Base-by-base conservation (phyloP, 371 early-diverging fungal species). In the Smittium mucronatum region DNA sequence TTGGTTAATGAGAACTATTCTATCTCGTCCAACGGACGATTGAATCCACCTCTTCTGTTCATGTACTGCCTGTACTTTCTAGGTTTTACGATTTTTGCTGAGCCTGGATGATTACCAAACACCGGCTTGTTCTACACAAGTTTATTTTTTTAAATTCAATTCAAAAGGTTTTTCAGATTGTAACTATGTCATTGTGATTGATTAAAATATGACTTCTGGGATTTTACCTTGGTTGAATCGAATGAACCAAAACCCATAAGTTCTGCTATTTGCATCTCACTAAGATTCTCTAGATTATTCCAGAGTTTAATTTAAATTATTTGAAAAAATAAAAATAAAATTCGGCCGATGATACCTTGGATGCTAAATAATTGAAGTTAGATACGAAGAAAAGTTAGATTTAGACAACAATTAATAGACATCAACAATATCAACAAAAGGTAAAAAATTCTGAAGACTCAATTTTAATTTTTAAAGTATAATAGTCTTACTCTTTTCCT, bases 31-130 rank as follows among this genome's bases (percentile, higher is more conserved):
- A 84, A 71, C 1, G 81, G 74, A 30, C 89, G 74, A 72, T 95
- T 95, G 76, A 93, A 93, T n/a, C 94, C 94, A 47, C 94, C 91
- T 58, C 88, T 83, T 58, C 95, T 82, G 76, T 95, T 95, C 96
- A 95, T 95, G 78, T 93, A 95, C 77, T 95, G 96, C 21, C 94
- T 85, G 76, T 93, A 93, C 69, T 87, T 87, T 34, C 94, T 82
- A 69, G 87, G 84, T 70, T 90, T 89, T 69, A 84, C 85, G 59
- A 92, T 82, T 68, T 85, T 85, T 1, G 86, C 87, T 1, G 79
- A 86, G n/a, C 87, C 84, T 1, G 82, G 79, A 73, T 87, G 85
- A 35, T 85, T 81, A 30, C 88, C 89, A 1, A 83, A 72, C 0
- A 91, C 89, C 34, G 87, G 81, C 58, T 87, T 85, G 66, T 85